Percentiles rank a stretch among this genome's conserved stretches.
phyloP scores from a whole-genome alignment of 805 yeast species.

The Candida schatavii region DNA sequence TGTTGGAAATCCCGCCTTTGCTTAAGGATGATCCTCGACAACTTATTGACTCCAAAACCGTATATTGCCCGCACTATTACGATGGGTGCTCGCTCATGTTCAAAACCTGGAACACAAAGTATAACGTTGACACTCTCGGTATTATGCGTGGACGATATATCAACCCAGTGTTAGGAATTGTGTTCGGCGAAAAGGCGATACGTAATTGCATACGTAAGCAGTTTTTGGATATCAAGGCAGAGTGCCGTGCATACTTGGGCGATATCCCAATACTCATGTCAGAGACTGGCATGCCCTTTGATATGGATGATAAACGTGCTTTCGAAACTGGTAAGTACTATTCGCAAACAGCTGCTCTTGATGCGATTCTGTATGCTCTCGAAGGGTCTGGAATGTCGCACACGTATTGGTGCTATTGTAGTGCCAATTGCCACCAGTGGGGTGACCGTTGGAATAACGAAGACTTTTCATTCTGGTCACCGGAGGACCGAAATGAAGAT shows the following conservation, averaged over 20 bases:
- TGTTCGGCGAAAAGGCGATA: constrained; percentile 78
- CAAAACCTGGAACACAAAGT: constrained; percentile 78
- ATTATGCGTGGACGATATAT: constrained; percentile 74
- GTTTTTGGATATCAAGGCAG: constrained; percentile 61
- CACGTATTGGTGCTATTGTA: constrained; percentile 84
- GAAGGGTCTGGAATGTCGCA: constrained; percentile 72
- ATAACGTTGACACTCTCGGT: constrained; percentile 88
- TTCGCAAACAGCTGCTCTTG: constrained; percentile 79
- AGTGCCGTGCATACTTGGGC: constrained; percentile 64
- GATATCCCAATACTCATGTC: constrained; percentile 74
- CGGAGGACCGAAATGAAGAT: constrained; percentile 48
- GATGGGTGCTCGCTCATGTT: constrained; percentile 94
- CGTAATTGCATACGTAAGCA: constrained; percentile 70
- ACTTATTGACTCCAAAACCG: constrained; percentile 60
- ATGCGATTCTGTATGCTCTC: constrained; percentile 74
- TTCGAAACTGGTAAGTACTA: constrained; percentile 63
- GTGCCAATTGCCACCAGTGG: constrained; percentile 70
- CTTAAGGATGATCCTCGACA: constrained; percentile 46
- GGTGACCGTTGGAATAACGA: constrained; percentile 96
- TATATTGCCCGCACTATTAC: constrained; percentile 86
- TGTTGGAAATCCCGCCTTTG: constrained; percentile 71
- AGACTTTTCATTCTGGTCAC: constrained; percentile 85
- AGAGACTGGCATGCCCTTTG: constrained; percentile 97
- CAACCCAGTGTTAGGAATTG: constrained; percentile 71
- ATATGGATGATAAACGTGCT: constrained; percentile 81